Base-by-base conservation (phyloP, 148 eudicot species). In the Cornus controversa region DNA sequence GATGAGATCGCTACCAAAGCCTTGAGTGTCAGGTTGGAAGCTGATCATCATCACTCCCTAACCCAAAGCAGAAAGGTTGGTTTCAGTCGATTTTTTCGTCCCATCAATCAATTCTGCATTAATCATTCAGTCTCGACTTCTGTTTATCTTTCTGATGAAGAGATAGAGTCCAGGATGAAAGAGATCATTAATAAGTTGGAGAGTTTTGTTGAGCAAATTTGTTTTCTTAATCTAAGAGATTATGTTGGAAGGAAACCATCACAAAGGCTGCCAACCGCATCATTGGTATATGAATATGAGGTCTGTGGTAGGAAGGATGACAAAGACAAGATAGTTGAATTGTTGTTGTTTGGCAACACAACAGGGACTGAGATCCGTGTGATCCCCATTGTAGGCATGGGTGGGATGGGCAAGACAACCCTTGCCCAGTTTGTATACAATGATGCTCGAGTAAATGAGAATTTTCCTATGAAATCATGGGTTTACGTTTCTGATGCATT, bases 331-430 rank as follows among this genome's bases (percentile, higher is more conserved):
- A 29, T 45, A 42, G 8, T 50, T 29, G 22, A 79, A 10, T 10
- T 77, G 40, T 69, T 70, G 54, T 24, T 57, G 40, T 23, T 9
- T 0, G 47, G 7, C 40, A 74, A 57, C 11, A 31, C 6, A 37
- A 60, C 9, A 15, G 54, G 27, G 3, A 14, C 22, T 14, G 24
- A 20, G 22, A 20, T 47, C 22, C 11, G 2, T 24, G 66, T 78
- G 26, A 20, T 79, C 13, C 47, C 80, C 23, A 76, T 79, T 20
- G 70, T 72, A 5, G 85, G 85, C 22, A 34, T 72, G 37, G 40
- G 66, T 15, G 85, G 85, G 6, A 14, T 79, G 13, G 85, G 85
- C 3, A 83, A 83, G 45, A 40, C 45, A 40, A 40, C 45, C 45
- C 45, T 40, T 40, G 45, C 85, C 24, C 73, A 78, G 76, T 42